Conservation (phyloP, 208 protist genomes). For the Leishmania turanica region DNA sequence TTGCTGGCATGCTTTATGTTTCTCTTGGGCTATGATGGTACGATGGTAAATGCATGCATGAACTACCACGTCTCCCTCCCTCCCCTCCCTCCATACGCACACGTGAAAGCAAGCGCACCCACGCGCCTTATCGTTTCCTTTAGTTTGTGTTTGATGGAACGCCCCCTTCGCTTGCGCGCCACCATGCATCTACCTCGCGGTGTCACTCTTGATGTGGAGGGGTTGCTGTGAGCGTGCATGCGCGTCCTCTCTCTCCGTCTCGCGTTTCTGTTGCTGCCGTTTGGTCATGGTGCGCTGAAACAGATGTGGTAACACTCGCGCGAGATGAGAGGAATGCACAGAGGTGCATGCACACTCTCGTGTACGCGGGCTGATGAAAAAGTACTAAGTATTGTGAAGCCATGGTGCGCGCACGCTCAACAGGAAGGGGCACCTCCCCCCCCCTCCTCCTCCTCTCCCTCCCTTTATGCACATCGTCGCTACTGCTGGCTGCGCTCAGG, state of each 20-base stretch:
- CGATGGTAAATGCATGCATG: not conserved
- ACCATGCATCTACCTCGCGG: not conserved
- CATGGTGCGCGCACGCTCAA: not conserved
- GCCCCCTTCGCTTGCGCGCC: not conserved
- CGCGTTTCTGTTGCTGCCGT: not conserved
- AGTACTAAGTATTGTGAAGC: not conserved
- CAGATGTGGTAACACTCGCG: not conserved
- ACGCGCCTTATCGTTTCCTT: not conserved
- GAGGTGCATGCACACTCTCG: not conserved
- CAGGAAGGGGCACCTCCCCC: not conserved
- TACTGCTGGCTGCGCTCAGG: not conserved
- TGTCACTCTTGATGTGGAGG: not conserved
- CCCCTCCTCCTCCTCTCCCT: not conserved
- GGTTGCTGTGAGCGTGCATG: not conserved
- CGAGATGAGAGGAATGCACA: not conserved
- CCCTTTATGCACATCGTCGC: not conserved
- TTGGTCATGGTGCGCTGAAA: not conserved
- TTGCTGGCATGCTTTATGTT: not conserved
- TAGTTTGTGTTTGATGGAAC: not conserved
- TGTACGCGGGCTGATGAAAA: not conserved
- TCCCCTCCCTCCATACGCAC: not conserved
- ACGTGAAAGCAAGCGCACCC: not conserved
- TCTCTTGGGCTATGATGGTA: not conserved
- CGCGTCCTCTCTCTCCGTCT: not conserved
- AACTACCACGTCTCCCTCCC: not conserved